Evolutionary conservation across 2,329 filamentous ascomycete genomes (phyloP).

Genomic region (Lojkania enalia): DNA sequence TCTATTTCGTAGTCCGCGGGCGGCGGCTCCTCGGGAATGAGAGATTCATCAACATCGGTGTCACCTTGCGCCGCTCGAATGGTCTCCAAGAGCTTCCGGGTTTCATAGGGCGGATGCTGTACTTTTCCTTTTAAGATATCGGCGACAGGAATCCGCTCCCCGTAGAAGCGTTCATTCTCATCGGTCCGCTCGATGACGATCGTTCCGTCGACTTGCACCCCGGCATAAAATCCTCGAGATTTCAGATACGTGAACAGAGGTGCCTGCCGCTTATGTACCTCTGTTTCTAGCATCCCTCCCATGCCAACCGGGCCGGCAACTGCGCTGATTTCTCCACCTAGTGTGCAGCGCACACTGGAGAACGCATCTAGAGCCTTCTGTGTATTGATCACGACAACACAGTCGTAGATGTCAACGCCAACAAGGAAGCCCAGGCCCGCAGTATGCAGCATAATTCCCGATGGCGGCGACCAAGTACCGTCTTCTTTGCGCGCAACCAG

Average conservation of each 20-base stretch:
- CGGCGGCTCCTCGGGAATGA: conserved; percentile 71
- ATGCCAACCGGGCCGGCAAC: conserved; percentile 77
- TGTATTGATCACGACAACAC: conserved; percentile 89
- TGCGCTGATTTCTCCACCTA: conserved; percentile 80
- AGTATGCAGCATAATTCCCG: conserved; percentile 87
- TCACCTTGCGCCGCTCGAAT: conserved; percentile 88
- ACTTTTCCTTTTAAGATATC: conserved; percentile 67
- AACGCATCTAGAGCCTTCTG: conserved; percentile 82
- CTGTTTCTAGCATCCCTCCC: conserved; percentile 72
- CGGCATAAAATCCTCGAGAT: conserved; percentile 84
- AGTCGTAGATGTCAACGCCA: conserved; percentile 94
- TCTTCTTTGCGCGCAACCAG: conserved; percentile 82
- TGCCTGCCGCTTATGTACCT: conserved; percentile 67
- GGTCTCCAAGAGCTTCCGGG: conserved; percentile 72
- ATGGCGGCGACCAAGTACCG: conserved; percentile 88
- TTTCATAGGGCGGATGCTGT: conserved; percentile 59
- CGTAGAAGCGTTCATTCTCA: conserved; percentile 86
- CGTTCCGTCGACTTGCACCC: conserved; percentile 84
- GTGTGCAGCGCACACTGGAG: conserved; percentile 73
- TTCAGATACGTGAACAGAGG: conserved; percentile 88
- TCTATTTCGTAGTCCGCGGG: conserved; percentile 73
- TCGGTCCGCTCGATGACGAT: conserved; percentile 84
- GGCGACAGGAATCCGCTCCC: conserved; percentile 62
- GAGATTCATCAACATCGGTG: conserved; percentile 67
- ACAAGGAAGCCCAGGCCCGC: conserved; percentile 86